Conservation (phyloP, 495 filamentous ascomycete genomes). For the Trichocladium uniseriatum region DNA sequence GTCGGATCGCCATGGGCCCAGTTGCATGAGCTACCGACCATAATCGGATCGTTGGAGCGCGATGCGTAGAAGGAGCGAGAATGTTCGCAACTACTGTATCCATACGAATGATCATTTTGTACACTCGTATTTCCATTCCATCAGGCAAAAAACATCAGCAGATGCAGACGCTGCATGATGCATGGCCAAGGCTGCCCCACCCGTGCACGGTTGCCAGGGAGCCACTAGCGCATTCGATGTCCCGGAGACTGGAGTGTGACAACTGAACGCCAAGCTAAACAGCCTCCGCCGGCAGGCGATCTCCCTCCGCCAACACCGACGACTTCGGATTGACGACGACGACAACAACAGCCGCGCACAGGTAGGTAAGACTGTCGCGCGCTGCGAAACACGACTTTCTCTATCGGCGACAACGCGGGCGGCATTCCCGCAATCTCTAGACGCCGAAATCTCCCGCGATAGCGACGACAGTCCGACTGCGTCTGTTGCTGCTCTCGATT, state of each 20-base stretch:
- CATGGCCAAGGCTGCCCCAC: constrained; percentile 6
- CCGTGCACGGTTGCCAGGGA: constrained; percentile 16
- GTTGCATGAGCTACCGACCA: no score
- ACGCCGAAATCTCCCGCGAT: background rate
- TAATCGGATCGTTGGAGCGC: no score
- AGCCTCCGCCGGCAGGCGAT: constrained; percentile 11
- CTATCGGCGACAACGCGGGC: background rate
- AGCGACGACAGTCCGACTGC: constrained; percentile 1
- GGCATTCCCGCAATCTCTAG: background rate
- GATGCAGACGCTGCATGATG: background rate
- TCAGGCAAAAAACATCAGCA: background rate
- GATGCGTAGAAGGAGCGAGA: no score
- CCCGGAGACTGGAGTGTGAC: background rate
- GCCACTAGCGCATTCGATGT: constrained; percentile 12
- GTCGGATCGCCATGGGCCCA: no score
- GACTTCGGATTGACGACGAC: constrained; percentile 5
- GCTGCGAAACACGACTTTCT: background rate
- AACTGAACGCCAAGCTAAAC: constrained; percentile 12
- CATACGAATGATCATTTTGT: no score
- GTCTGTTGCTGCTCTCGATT: constrained; percentile 8
- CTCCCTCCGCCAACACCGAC: constrained; percentile 9
- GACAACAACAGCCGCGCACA: constrained; percentile 6
- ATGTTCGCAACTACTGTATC: no score
- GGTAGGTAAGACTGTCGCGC: constrained; percentile 12
- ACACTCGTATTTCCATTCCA: no score